Evolutionary conservation across 495 filamentous ascomycete species (phyloP).

Genomic region (Aspergillus indologenus): DNA sequence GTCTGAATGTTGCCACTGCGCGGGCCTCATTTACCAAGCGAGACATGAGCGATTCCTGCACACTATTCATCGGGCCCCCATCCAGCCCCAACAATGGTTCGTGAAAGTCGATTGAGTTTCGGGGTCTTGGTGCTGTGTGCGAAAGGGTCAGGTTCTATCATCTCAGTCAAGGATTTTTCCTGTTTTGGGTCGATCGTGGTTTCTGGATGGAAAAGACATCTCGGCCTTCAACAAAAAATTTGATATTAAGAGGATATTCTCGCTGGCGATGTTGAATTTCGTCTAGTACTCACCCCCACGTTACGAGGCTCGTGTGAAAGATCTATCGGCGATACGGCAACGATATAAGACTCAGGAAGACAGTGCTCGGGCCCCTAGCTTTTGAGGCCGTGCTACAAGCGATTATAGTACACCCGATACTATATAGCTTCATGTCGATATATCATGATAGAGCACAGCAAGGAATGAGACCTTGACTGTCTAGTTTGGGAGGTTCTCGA

Average conservation of each 20-base stretch:
- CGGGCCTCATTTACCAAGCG: neutral
- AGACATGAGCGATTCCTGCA: neutral
- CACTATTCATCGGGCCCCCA: slow-evolving; percentile 4
- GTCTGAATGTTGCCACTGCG: neutral
- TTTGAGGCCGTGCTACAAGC: slow-evolving; percentile 34
- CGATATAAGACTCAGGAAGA: slow-evolving; percentile 18
- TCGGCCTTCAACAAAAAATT: slow-evolving; percentile 8
- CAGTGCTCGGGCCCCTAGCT: slow-evolving; percentile 24
- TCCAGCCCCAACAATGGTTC: slow-evolving; percentile 16
- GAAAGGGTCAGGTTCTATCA: slow-evolving; percentile 11
- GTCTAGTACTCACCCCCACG: slow-evolving; percentile 9
- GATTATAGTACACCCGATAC: slow-evolving; percentile 55
- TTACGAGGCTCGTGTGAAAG: slow-evolving; percentile 14
- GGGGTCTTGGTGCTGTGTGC: slow-evolving; percentile 9
- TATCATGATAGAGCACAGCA: slow-evolving; percentile 63
- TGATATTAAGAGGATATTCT: slow-evolving; percentile 6
- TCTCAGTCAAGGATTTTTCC: slow-evolving; percentile 14
- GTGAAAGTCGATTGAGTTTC: slow-evolving; percentile 12
- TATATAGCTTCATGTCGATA: slow-evolving; percentile 67
- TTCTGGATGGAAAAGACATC: slow-evolving; percentile 15
- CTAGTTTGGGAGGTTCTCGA: slow-evolving; percentile 33
- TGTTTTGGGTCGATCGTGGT: slow-evolving; percentile 11
- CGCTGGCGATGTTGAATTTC: slow-evolving; percentile 8
- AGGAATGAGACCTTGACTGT: slow-evolving; percentile 47
- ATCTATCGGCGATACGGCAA: slow-evolving; percentile 19